Evolutionary conservation across 2,329 filamentous ascomycete genomes (phyloP).

Genomic region (Fusarium nanum): DNA sequence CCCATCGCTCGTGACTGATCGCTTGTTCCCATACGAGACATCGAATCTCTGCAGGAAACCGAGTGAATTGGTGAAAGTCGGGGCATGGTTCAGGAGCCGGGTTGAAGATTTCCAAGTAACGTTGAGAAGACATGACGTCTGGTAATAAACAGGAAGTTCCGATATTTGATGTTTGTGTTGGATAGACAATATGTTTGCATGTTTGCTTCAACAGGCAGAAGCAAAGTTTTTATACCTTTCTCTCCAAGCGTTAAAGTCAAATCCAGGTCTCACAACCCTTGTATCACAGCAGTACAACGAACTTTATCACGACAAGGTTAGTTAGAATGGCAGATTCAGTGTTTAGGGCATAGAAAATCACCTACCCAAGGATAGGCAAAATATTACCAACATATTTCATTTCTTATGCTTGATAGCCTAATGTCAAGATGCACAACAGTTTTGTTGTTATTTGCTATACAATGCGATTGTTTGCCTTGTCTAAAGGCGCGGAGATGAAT

Average conservation of each 20-base stretch:
- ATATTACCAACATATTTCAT: no score
- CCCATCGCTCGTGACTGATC: neutral
- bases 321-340: no score
- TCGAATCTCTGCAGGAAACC: neutral
- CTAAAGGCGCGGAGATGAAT: no score
- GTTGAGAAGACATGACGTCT: neutral
- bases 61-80: neutral
- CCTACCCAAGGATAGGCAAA: no score
- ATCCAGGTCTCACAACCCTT: neutral
- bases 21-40: slow-evolving; percentile 15
- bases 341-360: no score
- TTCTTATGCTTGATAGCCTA: no score
- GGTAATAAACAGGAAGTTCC: no score
- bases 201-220: neutral
- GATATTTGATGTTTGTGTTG: neutral
- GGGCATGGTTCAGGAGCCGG: neutral
- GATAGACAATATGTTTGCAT: neutral
- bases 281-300: neutral
- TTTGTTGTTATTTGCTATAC: neutral
- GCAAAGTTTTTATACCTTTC: neutral
- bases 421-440: neutral
- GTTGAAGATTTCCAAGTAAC: neutral
- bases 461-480: neutral
- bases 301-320: neutral
- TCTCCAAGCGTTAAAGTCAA: no score